Conservation (phyloP, 108 stramenopile species). For the Phaeodactylum tricornutum region DNA sequence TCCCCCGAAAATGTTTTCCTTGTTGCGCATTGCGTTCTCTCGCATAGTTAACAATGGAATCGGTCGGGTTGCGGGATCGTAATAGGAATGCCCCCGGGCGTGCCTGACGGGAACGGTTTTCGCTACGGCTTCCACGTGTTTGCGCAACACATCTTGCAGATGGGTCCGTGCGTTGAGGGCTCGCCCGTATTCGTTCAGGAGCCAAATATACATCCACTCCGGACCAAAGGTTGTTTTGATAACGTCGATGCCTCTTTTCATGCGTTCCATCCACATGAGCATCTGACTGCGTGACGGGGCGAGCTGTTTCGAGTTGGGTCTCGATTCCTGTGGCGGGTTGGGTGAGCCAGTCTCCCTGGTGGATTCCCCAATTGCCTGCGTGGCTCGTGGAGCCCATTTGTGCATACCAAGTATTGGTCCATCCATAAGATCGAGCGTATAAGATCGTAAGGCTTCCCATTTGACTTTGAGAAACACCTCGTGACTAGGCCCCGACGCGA, state of each 20-base stretch:
- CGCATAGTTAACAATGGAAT: conserved; percentile 6
- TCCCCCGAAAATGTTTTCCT: conserved; percentile 3
- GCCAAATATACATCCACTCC: conserved; percentile 25
- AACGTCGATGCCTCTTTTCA: conserved; percentile 21
- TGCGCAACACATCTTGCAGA: conserved; percentile 7
- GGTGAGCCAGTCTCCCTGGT: no score
- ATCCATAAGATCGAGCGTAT: conserved; percentile 17
- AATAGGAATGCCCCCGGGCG: conserved; percentile 13
- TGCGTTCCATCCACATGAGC: conserved; percentile 26
- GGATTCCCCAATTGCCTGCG: no score
- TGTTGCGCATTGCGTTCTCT: background rate
- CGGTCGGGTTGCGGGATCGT: conserved; percentile 21
- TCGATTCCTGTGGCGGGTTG: no score
- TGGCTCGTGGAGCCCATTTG: background rate
- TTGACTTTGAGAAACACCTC: conserved; percentile 4
- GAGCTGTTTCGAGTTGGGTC: no score
- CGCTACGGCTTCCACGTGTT: conserved; percentile 11
- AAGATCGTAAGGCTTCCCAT: conserved; percentile 20
- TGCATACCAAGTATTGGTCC: conserved; percentile 12
- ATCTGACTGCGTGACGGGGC: conserved; percentile 9
- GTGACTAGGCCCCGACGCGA: background rate
- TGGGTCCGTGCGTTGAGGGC: conserved; percentile 19
- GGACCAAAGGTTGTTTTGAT: conserved; percentile 22
- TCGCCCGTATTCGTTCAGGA: conserved; percentile 19
- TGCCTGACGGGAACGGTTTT: conserved; percentile 1